Base-by-base conservation (phyloP, 805 yeast species). In the Naumovozyma baii region DNA sequence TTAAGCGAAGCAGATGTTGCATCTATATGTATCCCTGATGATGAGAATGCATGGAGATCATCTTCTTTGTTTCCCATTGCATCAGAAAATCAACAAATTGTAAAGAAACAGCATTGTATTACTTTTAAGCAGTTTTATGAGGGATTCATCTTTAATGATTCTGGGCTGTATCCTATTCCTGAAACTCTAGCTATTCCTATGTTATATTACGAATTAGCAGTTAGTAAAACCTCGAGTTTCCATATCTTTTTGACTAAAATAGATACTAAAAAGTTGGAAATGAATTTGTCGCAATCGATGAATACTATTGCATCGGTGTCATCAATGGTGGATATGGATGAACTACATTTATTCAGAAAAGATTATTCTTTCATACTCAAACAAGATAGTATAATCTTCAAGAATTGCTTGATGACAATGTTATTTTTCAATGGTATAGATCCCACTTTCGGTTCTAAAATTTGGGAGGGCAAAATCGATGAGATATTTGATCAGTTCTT, bases 11-110 rank as follows among this genome's bases (percentile, higher is more conserved):
- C 67, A 36, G 83, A 78, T 49, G 52, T 79, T 43, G 64, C 66
- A 30, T 69, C 76, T 46, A 75, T 78, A 33, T 65, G 46, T 32
- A 51, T 76, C 18, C 87, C 87, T 2, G 72, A 74, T 42, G 69
- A 74, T 37, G 78, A 78, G 43, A 61, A 63, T 30, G 55, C 54
- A 36, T 66, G 70, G 66, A 57, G 62, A 31, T 64, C 42, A 3
- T 38, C 50, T 1, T 44, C 52, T 5, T 43, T 55, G 12, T 34
- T 45, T 17, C 22, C 38, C 22, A 8, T 9, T 9, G 13, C 7
- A 9, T 29, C 4, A 22, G 19, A 15, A 14, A 31, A 31, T 12
- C 14, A 28, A 2, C 34, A 32, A n/a, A 18, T 16, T 22, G 30
- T 36, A 12, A 43, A 37, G 29, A 54, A 52, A 40, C 47, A 47